These are phyloP conservation scores for Lantana camara DNA, from an alignment of 257 asterid species.

Conservation along the genomic window DNA sequence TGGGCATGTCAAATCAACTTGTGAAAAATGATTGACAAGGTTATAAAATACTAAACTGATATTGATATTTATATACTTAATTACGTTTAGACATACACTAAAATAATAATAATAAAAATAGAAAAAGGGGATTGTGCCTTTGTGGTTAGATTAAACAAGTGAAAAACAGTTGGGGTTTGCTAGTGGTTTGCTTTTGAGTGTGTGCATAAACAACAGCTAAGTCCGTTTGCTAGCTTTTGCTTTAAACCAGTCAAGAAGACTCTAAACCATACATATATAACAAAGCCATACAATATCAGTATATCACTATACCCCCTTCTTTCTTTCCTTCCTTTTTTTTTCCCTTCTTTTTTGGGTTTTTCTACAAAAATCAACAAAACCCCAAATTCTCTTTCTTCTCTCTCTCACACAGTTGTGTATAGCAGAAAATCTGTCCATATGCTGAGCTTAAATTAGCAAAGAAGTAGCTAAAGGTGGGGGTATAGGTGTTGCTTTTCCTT, in stretches of 20 bases:
- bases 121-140: not conserved
- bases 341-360: too few relatives aligned
- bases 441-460: conserved; percentile 62
- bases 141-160: conserved; percentile 10
- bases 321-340: too few relatives aligned
- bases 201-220: conserved; percentile 35
- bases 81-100: too few relatives aligned
- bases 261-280: conserved; percentile 30
- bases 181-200: conserved; percentile 35
- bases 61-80: not conserved
- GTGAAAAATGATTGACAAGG: not conserved
- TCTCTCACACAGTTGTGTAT: conserved; percentile 3
- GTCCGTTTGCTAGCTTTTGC: conserved; percentile 56
- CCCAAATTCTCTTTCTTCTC: conserved; percentile 29
- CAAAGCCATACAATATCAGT: too few relatives aligned
- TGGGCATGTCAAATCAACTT: not conserved
- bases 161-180: conserved; percentile 27
- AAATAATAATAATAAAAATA: not conserved
- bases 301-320: too few relatives aligned
- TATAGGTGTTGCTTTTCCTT: conserved; percentile 63
- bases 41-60: not conserved
- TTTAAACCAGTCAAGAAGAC: conserved; percentile 57
- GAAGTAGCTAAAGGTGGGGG: conserved; percentile 43
- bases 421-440: conserved; percentile 35
- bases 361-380: conserved; percentile 19